A percentile compares a stretch with the other conserved stretches of the same genome.
phyloP scores from a whole-genome alignment of 179 eudicot genomes.

The Spergularia azorica region DNA sequence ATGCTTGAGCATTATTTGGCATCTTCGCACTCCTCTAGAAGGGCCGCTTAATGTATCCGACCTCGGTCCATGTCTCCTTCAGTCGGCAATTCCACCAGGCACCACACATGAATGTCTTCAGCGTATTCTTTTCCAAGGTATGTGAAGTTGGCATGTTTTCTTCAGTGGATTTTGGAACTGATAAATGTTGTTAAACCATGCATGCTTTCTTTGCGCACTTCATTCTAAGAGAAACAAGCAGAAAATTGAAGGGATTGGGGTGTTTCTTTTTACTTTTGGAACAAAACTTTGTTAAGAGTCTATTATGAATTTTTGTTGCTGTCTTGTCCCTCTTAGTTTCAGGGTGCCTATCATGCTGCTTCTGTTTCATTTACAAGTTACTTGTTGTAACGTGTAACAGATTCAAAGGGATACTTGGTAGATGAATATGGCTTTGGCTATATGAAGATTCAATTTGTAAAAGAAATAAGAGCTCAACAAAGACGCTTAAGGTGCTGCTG shows the following conservation, averaged over 20 bases:
- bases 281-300: no score
- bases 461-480: conserved; percentile 81
- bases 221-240: conserved; percentile 79
- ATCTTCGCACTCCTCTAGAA: conserved; percentile 41
- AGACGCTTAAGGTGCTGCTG: conserved; percentile 77
- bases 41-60: conserved; percentile 33
- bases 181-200: conserved; percentile 25
- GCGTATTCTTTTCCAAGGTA: neutral
- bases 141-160: neutral
- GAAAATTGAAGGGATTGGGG: conserved; percentile 94
- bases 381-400: conserved; percentile 38
- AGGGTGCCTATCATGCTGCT: neutral
- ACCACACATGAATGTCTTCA: no score
- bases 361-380: conserved; percentile 4
- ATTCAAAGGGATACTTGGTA: conserved; percentile 92
- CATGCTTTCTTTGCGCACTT: conserved; percentile 97
- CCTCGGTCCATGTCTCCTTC: no score
- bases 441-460: conserved; percentile 70
- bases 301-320: no score
- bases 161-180: conserved; percentile 13
- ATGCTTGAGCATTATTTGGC: conserved; percentile 88
- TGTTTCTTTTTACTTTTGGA: conserved; percentile 19
- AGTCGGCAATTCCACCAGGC: no score
- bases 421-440: conserved; percentile 93
- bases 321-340: neutral